Evolutionary conservation across 192 early-diverging fungal species (phyloP), one percentile per base, ranked within the genome.

Genomic region (Backusella luteola): DNA sequence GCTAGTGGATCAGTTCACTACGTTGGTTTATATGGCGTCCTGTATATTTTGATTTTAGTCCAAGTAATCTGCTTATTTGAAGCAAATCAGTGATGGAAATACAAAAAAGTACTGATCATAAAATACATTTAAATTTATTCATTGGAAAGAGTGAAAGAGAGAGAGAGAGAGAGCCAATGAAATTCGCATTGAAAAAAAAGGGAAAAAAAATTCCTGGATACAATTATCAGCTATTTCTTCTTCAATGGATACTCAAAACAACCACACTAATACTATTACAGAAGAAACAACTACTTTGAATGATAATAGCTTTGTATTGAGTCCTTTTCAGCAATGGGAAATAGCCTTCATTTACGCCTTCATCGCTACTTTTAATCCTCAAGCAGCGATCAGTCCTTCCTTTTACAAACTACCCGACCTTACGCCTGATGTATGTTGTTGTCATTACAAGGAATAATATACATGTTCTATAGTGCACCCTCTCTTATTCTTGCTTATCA

Each of bases 311-410:
- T 63, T 63, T 29, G 53, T 56, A 63, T 29, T 29, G 7, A 69
- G 68, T 6, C 68, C 68, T 41, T 23, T 71, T 29, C 70, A 71
- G 29, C 74, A 75, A 68, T 79, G 77, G 77, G 73, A 79, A 32
- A 79, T 79, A 34, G 77, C 77, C 8, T 79, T 79, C 34, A 73
- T 79, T 14, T 73, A 74, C 74, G 77, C 77, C 19, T 79, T 74
- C n/a, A 56, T 34, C 15, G 21, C 59, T 15, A 79, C 72, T 9
- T 79, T 79, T 35, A 67, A 67, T 34, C 35, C 67, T 15, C 42
- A 74, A 29, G 34, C 34, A 5, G 49, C 35, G 26, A 66, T 67
- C 4, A 46, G 32, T 6, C 19, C 59, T 19, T 26, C 15, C 17
- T 76, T 68, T 9, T 53, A 74, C 42, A 34, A 66, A 34, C 34